A percentile compares a stretch with the other conserved stretches of the same genome.
Evolutionary conservation across 73 alveolate genomes (phyloP).

Genomic region (Symbiodinium pilosum): DNA sequence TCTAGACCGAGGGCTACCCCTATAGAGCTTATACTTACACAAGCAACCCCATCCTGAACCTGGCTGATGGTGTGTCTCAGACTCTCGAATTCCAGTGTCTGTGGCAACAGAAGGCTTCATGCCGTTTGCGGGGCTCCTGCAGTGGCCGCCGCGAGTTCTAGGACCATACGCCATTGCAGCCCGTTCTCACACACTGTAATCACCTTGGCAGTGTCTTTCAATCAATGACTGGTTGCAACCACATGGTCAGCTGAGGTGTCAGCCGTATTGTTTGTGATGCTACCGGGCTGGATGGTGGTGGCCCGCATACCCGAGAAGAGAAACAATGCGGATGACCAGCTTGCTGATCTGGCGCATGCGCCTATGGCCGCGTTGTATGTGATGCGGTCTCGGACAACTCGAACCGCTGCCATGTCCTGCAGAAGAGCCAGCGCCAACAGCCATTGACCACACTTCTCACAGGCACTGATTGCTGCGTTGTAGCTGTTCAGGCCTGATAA

Average conservation of each 20-base stretch:
- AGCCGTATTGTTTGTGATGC: slow-evolving; percentile 43
- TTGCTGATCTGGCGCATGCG: slow-evolving; percentile 26
- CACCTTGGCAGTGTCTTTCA: no score
- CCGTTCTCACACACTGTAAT: slow-evolving; percentile 81
- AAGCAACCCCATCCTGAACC: no score
- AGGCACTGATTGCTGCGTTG: slow-evolving; percentile 50
- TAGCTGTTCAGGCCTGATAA: background rate
- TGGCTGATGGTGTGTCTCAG: no score
- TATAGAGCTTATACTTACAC: no score
- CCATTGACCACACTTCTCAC: slow-evolving; percentile 52
- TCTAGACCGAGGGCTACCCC: no score
- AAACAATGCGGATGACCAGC: background rate
- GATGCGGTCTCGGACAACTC: background rate
- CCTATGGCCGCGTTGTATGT: slow-evolving; percentile 46
- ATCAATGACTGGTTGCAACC: no score
- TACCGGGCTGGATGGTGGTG: background rate
- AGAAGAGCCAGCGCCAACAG: background rate
- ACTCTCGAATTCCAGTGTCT: no score
- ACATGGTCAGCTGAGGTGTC: background rate
- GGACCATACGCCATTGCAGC: slow-evolving; percentile 66
- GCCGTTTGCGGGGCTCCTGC: no score
- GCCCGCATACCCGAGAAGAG: background rate
- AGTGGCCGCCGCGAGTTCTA: background rate
- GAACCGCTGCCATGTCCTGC: background rate
- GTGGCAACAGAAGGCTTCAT: no score